phyloP scores from a whole-genome alignment of 2,329 filamentous ascomycete genomes.

The Alternaria angustiovoidea region DNA sequence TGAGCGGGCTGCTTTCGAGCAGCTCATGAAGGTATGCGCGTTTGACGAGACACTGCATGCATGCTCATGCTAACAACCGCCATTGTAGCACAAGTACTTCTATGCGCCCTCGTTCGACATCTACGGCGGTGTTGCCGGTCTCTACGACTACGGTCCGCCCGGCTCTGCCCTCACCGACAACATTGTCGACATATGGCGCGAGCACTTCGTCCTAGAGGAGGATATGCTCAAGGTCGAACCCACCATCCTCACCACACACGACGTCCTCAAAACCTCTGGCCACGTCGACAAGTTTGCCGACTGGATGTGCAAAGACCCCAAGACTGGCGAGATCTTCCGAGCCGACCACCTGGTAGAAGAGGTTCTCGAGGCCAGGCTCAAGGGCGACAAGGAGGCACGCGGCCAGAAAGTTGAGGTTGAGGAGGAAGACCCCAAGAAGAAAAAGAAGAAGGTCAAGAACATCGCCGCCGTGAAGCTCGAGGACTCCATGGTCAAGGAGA shows the following conservation, averaged over 20 bases:
- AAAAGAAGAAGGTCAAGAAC: slow-evolving; percentile 80
- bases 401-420: slow-evolving; percentile 79
- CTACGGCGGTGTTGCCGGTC: slow-evolving; percentile 85
- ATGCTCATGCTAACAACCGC: slow-evolving; percentile 35
- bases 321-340: slow-evolving; percentile 94
- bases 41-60: slow-evolving; percentile 47
- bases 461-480: slow-evolving; percentile 77
- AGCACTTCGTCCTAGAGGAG: slow-evolving; percentile 92
- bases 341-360: slow-evolving; percentile 97
- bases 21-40: slow-evolving; percentile 78
- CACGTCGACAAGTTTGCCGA: slow-evolving; percentile 98
- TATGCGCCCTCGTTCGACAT: slow-evolving; percentile 96
- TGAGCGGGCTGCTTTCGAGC: slow-evolving; percentile 82
- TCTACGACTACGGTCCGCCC: slow-evolving; percentile 93
- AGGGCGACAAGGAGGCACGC: slow-evolving; percentile 91
- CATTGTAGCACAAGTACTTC: slow-evolving; percentile 63
- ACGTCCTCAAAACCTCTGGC: slow-evolving; percentile 89
- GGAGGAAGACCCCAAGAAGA: slow-evolving; percentile 83
- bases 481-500: slow-evolving; percentile 85
- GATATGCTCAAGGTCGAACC: slow-evolving; percentile 97
- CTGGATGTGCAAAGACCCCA: slow-evolving; percentile 99
- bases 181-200: slow-evolving; percentile 87
- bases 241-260: slow-evolving; percentile 90
- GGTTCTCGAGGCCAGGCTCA: slow-evolving; percentile 84
- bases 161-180: slow-evolving; percentile 87